Conservation (phyloP, 2,329 filamentous ascomycete genomes). For the Penicillium sp. region DNA sequence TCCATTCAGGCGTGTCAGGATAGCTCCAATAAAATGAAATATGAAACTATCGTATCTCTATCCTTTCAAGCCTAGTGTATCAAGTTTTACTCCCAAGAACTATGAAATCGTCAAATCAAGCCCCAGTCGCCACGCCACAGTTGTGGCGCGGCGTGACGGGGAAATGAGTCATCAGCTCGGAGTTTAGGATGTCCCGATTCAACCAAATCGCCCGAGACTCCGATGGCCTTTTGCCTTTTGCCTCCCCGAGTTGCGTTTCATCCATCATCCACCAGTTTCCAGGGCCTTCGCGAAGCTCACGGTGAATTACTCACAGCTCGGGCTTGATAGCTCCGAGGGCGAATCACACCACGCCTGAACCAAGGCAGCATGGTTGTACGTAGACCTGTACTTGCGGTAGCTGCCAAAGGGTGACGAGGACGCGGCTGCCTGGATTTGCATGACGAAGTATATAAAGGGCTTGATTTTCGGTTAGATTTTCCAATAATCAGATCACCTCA, state of each 20-base stretch:
- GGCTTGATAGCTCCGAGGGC: neutral
- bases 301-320: slow-evolving; percentile 1
- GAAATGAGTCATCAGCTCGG: slow-evolving; percentile 1
- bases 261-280: neutral
- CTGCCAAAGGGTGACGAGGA: slow-evolving; percentile 7
- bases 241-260: neutral
- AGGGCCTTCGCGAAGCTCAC: neutral
- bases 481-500: slow-evolving; percentile 8
- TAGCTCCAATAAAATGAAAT: too few species aligned
- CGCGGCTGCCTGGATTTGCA: slow-evolving; percentile 12
- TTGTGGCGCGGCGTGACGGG: slow-evolving; percentile 1
- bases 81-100: too few species aligned
- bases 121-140: slow-evolving; percentile 1
- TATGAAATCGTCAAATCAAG: neutral
- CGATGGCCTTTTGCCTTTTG: slow-evolving; percentile 2
- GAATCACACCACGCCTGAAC: slow-evolving; percentile 6
- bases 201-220: neutral
- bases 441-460: slow-evolving; percentile 15
- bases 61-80: too few species aligned
- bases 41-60: too few species aligned
- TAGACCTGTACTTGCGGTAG: slow-evolving; percentile 12
- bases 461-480: neutral
- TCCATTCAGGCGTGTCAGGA: too few species aligned
- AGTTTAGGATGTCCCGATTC: slow-evolving; percentile 1
- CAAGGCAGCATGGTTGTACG: slow-evolving; percentile 23